phyloP scores from a whole-genome alignment of 345 rosid genomes.

The Dimocarpus longan region DNA sequence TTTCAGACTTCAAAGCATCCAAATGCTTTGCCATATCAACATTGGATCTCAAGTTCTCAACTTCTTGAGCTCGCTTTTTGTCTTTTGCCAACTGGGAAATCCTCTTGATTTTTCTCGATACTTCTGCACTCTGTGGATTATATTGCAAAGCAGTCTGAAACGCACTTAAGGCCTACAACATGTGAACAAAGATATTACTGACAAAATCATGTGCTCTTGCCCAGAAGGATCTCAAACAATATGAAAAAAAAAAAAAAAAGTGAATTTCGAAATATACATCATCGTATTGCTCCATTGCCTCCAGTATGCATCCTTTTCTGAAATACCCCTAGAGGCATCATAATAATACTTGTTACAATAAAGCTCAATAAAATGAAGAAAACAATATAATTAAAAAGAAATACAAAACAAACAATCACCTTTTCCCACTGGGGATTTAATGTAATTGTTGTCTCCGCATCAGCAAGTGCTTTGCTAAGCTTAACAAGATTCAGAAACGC shows the following conservation, averaged over 20 bases:
- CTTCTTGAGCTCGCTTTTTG: slow-evolving; percentile 81
- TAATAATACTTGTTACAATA: slow-evolving; percentile 5
- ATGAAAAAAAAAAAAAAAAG: neutral
- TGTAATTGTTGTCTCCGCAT: slow-evolving; percentile 83
- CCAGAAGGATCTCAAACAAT: neutral
- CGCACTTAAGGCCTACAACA: slow-evolving; percentile 69
- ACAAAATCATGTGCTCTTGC: neutral
- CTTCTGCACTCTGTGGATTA: slow-evolving; percentile 88
- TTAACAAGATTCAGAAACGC: slow-evolving; percentile 88
- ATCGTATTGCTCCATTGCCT: slow-evolving; percentile 91
- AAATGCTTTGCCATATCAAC: slow-evolving; percentile 75
- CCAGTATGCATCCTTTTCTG: slow-evolving; percentile 93
- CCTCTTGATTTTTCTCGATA: slow-evolving; percentile 82
- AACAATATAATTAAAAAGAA: neutral
- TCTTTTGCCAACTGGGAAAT: slow-evolving; percentile 68
- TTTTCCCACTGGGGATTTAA: slow-evolving; percentile 95
- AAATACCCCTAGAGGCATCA: slow-evolving; percentile 73
- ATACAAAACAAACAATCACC: slow-evolving; percentile 37
- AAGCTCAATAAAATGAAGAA: slow-evolving; percentile 1
- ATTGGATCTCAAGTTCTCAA: slow-evolving; percentile 77
- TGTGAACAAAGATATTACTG: slow-evolving; percentile 7
- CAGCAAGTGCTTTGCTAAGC: slow-evolving; percentile 89
- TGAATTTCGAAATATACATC: slow-evolving; percentile 48
- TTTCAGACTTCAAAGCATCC: slow-evolving; percentile 61
- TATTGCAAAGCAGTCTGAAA: slow-evolving; percentile 71